Evolutionary conservation across 345 rosid genomes (phyloP), one percentile per base, ranked within the genome.

Genomic region (Excoecaria cochinchinensis): DNA sequence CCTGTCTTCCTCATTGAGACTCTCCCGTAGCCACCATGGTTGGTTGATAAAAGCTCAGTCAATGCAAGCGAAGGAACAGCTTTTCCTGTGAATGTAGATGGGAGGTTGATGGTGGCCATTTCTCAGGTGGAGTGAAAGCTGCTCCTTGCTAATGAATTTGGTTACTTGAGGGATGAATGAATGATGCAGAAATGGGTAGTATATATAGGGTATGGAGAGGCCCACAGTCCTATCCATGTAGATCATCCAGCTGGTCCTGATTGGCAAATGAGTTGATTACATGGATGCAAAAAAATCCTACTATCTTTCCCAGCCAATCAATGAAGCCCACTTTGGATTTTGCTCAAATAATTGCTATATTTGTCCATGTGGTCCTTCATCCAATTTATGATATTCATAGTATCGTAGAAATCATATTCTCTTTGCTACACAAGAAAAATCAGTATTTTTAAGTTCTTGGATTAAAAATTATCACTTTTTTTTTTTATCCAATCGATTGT

Each of bases 71-170:
- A 48, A 67, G 76, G 78, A 68, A 82, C 74, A 0, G 74, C 69
- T 76, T 74, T 84, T 59, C 79, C 72, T 4, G 83, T 74, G 73
- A 84, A 81, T 11, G 81, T 53, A 19, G 79, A 81, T 22, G 84
- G 76, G 13, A 79, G 74, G 61, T 75, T 66, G 73, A 81, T 40
- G 77, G 75, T 60, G 58, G 81, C 80, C 83, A 77, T 80, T 67
- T 22, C n/a, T 66, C 1, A 1, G 13, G 16, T 47, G 36, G 62
- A 19, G 47, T 4, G 42, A 25, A 56, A 3, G 58, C 48, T 73
- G 31, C 3, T 73, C 4, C 31, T 31, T 59, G 6, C 42, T 60
- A 1, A 40, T 22, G 69, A 62, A 39, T 21, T 51, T 72, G 53
- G 51, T 21, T 15, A 4, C 8, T 44, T 44, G 48, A 3, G 42